Percentiles rank a stretch among this genome's conserved stretches.
Evolutionary conservation across 192 early-diverging fungal genomes (phyloP).

Genomic region (Entomortierella chlamydospora): DNA sequence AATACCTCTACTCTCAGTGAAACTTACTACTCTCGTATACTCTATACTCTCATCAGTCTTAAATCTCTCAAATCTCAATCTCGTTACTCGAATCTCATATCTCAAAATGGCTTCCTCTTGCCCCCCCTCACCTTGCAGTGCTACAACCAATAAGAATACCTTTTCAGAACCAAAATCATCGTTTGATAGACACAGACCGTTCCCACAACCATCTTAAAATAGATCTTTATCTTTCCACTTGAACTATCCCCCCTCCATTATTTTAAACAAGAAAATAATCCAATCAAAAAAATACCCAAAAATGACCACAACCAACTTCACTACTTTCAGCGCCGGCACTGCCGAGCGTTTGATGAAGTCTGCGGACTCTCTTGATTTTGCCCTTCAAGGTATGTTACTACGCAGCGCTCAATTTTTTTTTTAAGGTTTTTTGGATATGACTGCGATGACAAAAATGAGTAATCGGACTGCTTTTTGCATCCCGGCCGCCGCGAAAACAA

Average conservation of each 20-base stretch:
- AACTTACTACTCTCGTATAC: constrained; percentile 1
- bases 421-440: constrained; percentile 8
- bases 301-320: constrained; percentile 47
- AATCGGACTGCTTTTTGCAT: constrained; percentile 44
- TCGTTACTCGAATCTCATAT: constrained; percentile 25
- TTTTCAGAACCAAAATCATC: constrained; percentile 42
- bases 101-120: constrained; percentile 55
- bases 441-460: constrained; percentile 42
- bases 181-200: constrained; percentile 49
- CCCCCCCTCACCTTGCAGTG: constrained; percentile 46
- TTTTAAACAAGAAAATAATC: neutral
- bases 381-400: constrained; percentile 36
- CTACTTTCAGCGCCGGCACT: constrained; percentile 23
- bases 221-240: constrained; percentile 4
- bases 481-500: neutral
- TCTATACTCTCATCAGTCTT: constrained; percentile 9
- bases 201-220: constrained; percentile 46
- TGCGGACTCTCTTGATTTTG: constrained; percentile 49
- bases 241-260: neutral
- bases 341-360: constrained; percentile 54
- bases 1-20: constrained; percentile 10
- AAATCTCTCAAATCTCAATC: constrained; percentile 19
- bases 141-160: constrained; percentile 18
- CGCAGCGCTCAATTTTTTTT: neutral
- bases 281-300: constrained; percentile 13